Conservation (phyloP, 768 basidiomycete species). For the Hydnomerulius pinastri region DNA sequence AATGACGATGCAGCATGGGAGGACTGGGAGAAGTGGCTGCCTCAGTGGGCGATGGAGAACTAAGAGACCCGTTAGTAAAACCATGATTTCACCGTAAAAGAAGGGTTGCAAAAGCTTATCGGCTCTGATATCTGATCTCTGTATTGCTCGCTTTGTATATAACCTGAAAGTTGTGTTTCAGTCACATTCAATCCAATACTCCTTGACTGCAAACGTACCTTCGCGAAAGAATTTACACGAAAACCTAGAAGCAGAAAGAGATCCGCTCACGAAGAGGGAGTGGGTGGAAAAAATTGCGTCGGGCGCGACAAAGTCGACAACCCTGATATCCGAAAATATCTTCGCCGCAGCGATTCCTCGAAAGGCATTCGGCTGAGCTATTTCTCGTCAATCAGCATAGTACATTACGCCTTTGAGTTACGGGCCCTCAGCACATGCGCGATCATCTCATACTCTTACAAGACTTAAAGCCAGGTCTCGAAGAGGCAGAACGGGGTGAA, state of each 20-base stretch:
- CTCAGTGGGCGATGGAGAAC: conserved; percentile 44
- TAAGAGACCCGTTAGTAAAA: conserved; percentile 9
- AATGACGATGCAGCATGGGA: conserved; percentile 41
- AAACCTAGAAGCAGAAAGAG: not conserved
- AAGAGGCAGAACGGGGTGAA: not conserved
- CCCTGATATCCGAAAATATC: not conserved
- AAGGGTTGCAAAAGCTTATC: no score
- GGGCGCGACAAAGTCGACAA: not conserved
- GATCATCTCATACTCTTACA: not conserved
- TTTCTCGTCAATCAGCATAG: no score
- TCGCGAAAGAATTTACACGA: not conserved
- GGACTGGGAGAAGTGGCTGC: conserved; percentile 50
- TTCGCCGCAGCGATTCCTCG: not conserved
- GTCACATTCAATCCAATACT: not conserved
- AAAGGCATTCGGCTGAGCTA: not conserved
- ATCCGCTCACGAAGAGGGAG: not conserved
- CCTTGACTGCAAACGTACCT: not conserved
- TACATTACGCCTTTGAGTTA: no score
- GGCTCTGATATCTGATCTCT: not conserved
- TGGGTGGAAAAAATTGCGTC: not conserved
- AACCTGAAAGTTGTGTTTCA: not conserved
- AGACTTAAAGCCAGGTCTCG: not conserved
- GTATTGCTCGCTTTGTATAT: not conserved
- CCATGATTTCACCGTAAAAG: no score
- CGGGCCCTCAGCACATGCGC: no score